These are phyloP conservation scores for Pistacia integerrima DNA, from an alignment of 345 rosid genomes.

Conservation along the genomic window DNA sequence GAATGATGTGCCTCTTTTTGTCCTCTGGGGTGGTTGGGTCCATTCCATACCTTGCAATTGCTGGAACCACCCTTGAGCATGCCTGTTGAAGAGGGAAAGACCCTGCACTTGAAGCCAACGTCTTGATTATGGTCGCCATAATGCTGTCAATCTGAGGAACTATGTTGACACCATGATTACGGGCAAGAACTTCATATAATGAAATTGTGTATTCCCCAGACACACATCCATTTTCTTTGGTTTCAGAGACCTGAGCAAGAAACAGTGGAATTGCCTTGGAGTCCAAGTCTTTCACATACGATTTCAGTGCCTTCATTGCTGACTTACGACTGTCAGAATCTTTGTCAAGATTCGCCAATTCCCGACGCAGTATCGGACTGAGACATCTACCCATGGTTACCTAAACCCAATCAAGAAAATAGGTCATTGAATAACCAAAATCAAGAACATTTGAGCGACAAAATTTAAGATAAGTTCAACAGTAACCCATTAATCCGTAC, in stretches of 20 bases:
- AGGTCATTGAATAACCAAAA: neutral
- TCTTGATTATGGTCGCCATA: constrained; percentile 81
- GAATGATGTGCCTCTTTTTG: constrained; percentile 70
- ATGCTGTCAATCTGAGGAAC: constrained; percentile 89
- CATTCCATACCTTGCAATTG: constrained; percentile 88
- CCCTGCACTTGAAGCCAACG: constrained; percentile 86
- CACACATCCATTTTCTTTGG: constrained; percentile 80
- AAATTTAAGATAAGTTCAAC: neutral
- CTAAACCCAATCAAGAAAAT: constrained; percentile 25
- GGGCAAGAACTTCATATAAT: constrained; percentile 92
- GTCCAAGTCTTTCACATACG: constrained; percentile 80
- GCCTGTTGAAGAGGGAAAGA: constrained; percentile 98
- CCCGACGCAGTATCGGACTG: constrained; percentile 64
- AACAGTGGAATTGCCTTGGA: constrained; percentile 80
- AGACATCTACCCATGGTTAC: constrained; percentile 67
- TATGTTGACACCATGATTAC: constrained; percentile 88
- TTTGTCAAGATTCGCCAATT: constrained; percentile 83
- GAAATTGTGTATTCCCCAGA: constrained; percentile 91
- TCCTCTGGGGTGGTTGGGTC: constrained; percentile 73
- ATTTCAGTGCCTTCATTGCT: constrained; percentile 82
- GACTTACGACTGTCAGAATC: constrained; percentile 75
- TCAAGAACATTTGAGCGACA: neutral
- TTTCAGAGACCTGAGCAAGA: constrained; percentile 86
- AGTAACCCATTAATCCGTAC: neutral
- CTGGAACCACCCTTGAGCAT: constrained; percentile 90